Percentiles rank a stretch among this genome's conserved stretches.
phyloP scores from a whole-genome alignment of 495 filamentous ascomycete genomes.

The Tuber aestivum region DNA sequence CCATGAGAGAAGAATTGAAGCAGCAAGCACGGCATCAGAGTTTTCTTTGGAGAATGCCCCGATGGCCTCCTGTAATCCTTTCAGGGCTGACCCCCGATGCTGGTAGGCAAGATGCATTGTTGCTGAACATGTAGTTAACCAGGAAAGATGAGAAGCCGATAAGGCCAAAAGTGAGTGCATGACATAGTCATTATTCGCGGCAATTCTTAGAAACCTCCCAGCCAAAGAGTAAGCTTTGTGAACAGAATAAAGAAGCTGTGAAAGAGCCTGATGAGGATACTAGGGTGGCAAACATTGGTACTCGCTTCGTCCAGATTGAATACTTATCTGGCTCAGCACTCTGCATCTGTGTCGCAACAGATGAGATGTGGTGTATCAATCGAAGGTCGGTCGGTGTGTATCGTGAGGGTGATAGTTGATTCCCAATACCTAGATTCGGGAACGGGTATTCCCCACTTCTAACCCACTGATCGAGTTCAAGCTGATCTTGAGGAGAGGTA shows the following conservation, averaged over 20 bases:
- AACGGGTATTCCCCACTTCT: slow-evolving; percentile 81
- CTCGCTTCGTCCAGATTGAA: slow-evolving; percentile 84
- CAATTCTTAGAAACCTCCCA: slow-evolving; percentile 74
- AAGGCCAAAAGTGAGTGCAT: slow-evolving; percentile 89
- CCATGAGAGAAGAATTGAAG: slow-evolving; percentile 90
- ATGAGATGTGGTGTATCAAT: slow-evolving; percentile 84
- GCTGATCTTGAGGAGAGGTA: slow-evolving; percentile 55
- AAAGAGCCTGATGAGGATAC: slow-evolving; percentile 10
- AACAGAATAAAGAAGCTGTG: slow-evolving; percentile 43
- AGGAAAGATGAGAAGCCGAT: slow-evolving; percentile 84
- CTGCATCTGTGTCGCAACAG: slow-evolving; percentile 75
- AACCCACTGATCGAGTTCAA: slow-evolving; percentile 75
- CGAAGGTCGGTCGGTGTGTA: slow-evolving; percentile 72
- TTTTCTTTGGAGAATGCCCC: slow-evolving; percentile 76
- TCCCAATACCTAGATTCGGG: slow-evolving; percentile 67
- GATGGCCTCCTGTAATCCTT: slow-evolving; percentile 82
- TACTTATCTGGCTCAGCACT: slow-evolving; percentile 69
- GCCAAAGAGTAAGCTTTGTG: slow-evolving; percentile 28
- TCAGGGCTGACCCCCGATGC: slow-evolving; percentile 75
- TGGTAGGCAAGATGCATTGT: slow-evolving; percentile 80
- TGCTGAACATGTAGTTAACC: slow-evolving; percentile 71
- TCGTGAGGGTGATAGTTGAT: slow-evolving; percentile 57
- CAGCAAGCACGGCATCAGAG: slow-evolving; percentile 85
- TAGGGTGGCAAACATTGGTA: slow-evolving; percentile 64
- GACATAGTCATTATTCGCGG: slow-evolving; percentile 73